These are phyloP conservation scores for Cladosporium sp. DNA, from an alignment of 2,329 filamentous ascomycete species.

Conservation along the genomic window DNA sequence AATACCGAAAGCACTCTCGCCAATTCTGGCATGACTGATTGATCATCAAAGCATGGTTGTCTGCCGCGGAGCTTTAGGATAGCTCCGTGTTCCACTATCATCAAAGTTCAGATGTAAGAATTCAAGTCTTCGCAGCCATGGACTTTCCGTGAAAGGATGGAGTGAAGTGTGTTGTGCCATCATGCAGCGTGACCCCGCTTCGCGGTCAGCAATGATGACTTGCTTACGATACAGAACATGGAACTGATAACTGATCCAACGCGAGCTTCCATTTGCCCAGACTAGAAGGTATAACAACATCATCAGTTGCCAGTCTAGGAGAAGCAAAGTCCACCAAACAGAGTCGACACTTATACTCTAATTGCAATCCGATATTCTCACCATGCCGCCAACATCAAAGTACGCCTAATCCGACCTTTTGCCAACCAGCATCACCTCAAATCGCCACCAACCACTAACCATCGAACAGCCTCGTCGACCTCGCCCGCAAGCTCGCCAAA, in stretches of 20 bases:
- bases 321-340: too few relatives aligned
- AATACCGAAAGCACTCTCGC: too few relatives aligned
- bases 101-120: too few relatives aligned
- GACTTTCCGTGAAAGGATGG: too few relatives aligned
- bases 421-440: neutral
- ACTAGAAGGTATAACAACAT: neutral
- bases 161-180: neutral
- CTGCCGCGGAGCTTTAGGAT: too few relatives aligned
- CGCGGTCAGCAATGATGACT: neutral
- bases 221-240: neutral
- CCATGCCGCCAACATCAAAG: slow-evolving; percentile 3
- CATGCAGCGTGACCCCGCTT: neutral
- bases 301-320: neutral
- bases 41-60: too few relatives aligned
- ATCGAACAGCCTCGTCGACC: slow-evolving; percentile 32
- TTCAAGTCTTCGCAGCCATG: too few relatives aligned
- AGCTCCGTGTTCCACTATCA: too few relatives aligned
- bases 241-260: neutral
- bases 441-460: neutral
- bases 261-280: neutral
- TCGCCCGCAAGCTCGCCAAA: slow-evolving; percentile 39
- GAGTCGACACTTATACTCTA: neutral
- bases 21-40: too few relatives aligned
- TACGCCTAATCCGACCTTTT: neutral
- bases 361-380: neutral